These are phyloP conservation scores for Starmerella ratchasimensis DNA, from an alignment of 805 yeast genomes.

Conservation along the genomic window DNA sequence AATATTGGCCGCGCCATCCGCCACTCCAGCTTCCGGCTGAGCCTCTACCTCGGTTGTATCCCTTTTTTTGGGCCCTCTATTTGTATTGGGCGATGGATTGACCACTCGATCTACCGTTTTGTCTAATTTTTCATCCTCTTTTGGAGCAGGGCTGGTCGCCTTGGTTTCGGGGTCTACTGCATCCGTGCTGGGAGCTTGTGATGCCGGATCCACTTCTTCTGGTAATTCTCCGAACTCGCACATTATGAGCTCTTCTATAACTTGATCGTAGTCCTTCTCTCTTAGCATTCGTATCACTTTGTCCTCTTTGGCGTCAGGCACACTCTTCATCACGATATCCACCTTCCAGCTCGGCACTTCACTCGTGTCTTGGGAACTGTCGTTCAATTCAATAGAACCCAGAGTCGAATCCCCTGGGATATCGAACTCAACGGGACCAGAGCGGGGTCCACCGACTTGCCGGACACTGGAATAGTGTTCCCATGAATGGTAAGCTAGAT, in stretches of 20 bases:
- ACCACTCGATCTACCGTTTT: too few species aligned
- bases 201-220: neutral
- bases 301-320: slow-evolving; percentile 19
- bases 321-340: slow-evolving; percentile 22
- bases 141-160: too few species aligned
- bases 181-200: too few species aligned
- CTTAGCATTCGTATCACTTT: slow-evolving; percentile 8
- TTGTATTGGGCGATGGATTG: too few species aligned
- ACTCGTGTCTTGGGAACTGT: neutral
- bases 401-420: neutral
- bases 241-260: slow-evolving; percentile 24
- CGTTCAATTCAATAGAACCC: neutral
- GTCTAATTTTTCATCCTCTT: too few species aligned
- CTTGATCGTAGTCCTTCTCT: slow-evolving; percentile 19
- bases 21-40: too few species aligned
- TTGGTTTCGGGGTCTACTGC: too few species aligned
- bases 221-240: slow-evolving; percentile 2
- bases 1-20: too few species aligned
- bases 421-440: slow-evolving; percentile 20
- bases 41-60: too few species aligned
- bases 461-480: slow-evolving; percentile 33
- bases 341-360: slow-evolving; percentile 24
- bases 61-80: too few species aligned
- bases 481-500: slow-evolving; percentile 33
- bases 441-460: slow-evolving; percentile 28